A percentile compares a stretch with the other conserved stretches of the same genome.
phyloP scores from a whole-genome alignment of 352 stramenopile genomes.

The Pythium rishiriense region DNA sequence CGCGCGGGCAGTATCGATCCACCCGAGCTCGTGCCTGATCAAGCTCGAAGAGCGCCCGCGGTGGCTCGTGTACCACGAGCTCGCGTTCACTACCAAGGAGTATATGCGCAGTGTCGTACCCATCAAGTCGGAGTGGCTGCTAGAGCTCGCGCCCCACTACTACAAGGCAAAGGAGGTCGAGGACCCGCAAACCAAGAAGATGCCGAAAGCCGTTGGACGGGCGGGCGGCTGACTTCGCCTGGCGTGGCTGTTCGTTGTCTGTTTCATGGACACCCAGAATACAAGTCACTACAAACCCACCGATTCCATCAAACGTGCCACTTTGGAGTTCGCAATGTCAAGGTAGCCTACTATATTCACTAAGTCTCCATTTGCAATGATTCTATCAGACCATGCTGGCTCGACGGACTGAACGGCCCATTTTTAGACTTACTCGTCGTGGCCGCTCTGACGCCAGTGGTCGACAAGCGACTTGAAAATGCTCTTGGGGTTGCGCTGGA shows the following conservation, averaged over 20 bases:
- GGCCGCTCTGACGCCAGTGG: slow-evolving; percentile 53
- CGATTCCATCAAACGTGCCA: no score
- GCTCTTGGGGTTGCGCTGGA: slow-evolving; percentile 69
- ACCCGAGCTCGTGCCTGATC: slow-evolving; percentile 95
- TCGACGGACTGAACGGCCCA: no score
- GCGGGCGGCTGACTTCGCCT: slow-evolving; percentile 37
- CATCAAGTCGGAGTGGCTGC: slow-evolving; percentile 99
- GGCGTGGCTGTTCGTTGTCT: no score
- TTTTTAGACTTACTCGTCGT: slow-evolving; percentile 14
- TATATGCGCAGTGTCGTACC: slow-evolving; percentile 99
- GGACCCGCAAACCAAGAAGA: slow-evolving; percentile 95
- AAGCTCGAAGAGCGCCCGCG: slow-evolving; percentile 99
- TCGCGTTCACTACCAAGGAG: slow-evolving; percentile 94
- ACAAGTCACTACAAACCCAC: no score
- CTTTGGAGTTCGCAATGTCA: no score
- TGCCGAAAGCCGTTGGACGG: slow-evolving; percentile 88
- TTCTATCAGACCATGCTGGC: no score
- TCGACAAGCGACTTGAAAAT: slow-evolving; percentile 74
- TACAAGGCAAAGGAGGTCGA: slow-evolving; percentile 98
- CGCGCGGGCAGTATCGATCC: slow-evolving; percentile 97
- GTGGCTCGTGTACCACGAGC: slow-evolving; percentile 98
- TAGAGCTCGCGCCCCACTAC: slow-evolving; percentile 99
- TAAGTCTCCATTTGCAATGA: background rate
- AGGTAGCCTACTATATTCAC: background rate
- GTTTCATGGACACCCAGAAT: slow-evolving; percentile 1